Conservation (phyloP, 75 land plant genomes). For the Sequoia sempervirens region DNA sequence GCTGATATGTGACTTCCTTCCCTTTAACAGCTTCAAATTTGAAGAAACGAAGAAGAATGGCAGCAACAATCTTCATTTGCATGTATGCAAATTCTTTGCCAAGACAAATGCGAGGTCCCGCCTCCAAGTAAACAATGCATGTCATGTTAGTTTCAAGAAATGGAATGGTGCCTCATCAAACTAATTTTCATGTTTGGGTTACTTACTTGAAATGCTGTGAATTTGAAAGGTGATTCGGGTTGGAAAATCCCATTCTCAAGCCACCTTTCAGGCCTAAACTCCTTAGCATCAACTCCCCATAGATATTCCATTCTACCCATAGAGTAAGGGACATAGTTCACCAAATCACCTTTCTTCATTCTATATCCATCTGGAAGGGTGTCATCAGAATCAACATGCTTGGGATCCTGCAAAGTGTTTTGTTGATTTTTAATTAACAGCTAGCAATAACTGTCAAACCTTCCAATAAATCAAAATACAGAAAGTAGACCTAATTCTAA, state of each 20-base stretch:
- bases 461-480: background rate
- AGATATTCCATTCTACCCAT: slow-evolving; percentile 42
- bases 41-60: slow-evolving; percentile 39
- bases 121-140: slow-evolving; percentile 29
- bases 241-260: slow-evolving; percentile 33
- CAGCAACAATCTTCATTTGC: slow-evolving; percentile 66
- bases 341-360: slow-evolving; percentile 30
- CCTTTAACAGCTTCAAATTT: slow-evolving; percentile 25
- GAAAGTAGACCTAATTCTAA: background rate
- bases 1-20: slow-evolving; percentile 15
- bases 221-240: slow-evolving; percentile 38
- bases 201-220: slow-evolving; percentile 47
- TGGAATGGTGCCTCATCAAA: background rate
- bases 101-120: slow-evolving; percentile 68
- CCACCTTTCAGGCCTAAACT: slow-evolving; percentile 52
- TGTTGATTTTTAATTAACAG: background rate
- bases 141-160: background rate
- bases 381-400: slow-evolving; percentile 39
- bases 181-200: background rate
- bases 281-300: slow-evolving; percentile 43
- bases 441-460: background rate
- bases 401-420: slow-evolving; percentile 41
- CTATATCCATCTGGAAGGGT: slow-evolving; percentile 36
- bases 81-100: slow-evolving; percentile 74
- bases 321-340: slow-evolving; percentile 31